Conservation (phyloP, 805 yeast species). For the Komagataella pastoris region DNA sequence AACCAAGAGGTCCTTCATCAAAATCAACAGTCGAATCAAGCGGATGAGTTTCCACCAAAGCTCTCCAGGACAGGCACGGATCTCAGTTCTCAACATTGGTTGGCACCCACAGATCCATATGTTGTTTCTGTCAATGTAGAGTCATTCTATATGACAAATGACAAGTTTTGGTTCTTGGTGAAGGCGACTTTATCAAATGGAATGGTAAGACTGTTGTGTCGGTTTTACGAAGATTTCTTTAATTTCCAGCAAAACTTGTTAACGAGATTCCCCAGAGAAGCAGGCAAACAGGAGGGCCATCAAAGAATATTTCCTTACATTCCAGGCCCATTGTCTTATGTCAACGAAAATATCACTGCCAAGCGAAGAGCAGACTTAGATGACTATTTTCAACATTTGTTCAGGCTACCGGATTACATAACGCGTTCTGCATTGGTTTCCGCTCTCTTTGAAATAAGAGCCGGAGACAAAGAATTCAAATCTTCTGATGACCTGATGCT, state of each 20-base stretch:
- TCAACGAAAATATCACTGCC: conserved; percentile 57
- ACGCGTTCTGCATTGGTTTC: conserved; percentile 57
- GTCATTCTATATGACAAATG: conserved; percentile 66
- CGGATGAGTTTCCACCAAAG: conserved; percentile 3
- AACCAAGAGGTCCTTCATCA: background rate
- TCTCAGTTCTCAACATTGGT: conserved; percentile 1
- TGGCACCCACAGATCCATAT: conserved; percentile 10
- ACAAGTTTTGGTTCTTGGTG: conserved; percentile 80
- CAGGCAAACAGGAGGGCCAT: conserved; percentile 66
- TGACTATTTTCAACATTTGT: conserved; percentile 36
- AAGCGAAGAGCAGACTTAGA: conserved; percentile 42
- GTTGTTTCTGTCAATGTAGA: conserved; percentile 65
- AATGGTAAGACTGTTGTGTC: conserved; percentile 55
- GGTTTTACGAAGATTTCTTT: conserved; percentile 92
- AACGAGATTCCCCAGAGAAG: conserved; percentile 81
- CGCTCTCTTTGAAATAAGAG: conserved; percentile 52
- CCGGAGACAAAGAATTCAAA: conserved; percentile 43
- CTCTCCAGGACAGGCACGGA: conserved; percentile 6
- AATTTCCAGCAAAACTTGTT: conserved; percentile 79
- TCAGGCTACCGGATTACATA: conserved; percentile 65
- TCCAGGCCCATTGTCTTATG: conserved; percentile 91
- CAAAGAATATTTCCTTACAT: conserved; percentile 81
- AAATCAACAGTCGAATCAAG: background rate
- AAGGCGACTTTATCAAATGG: conserved; percentile 57
- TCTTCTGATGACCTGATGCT: conserved; percentile 9